A percentile compares a stretch with the other conserved stretches of the same genome.
These are phyloP conservation scores for Allium fistulosum DNA, from an alignment of 106 monocot genomes.

Conservation along the genomic window DNA sequence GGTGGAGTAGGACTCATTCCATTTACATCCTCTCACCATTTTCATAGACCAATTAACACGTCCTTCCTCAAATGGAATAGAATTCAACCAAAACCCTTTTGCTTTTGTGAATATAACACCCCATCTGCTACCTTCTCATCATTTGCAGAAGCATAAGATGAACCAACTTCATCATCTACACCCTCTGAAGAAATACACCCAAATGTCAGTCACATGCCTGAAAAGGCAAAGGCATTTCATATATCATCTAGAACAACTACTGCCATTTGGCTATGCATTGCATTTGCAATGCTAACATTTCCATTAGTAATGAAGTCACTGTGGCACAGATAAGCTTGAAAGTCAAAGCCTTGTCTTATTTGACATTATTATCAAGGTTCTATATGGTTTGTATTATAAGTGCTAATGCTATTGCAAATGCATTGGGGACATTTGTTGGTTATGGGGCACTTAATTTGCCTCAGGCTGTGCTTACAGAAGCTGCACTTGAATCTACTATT, in stretches of 20 bases:
- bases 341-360: constrained; percentile 51
- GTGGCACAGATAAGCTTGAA: constrained; percentile 28
- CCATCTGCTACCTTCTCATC: constrained; percentile 41
- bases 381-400: constrained; percentile 99
- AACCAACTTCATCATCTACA: too few relatives aligned
- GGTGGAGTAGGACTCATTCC: background rate
- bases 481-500: too few relatives aligned
- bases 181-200: too few relatives aligned
- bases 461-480: too few relatives aligned
- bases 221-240: constrained; percentile 74
- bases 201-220: too few relatives aligned
- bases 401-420: constrained; percentile 95
- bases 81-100: background rate
- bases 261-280: constrained; percentile 51
- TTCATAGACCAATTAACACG: background rate
- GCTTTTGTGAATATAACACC: background rate
- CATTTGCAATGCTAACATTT: constrained; percentile 55
- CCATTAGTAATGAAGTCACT: constrained; percentile 59
- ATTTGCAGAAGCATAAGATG: too few relatives aligned
- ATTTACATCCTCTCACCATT: background rate
- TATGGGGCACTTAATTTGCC: constrained; percentile 84
- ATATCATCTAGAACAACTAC: constrained; percentile 64
- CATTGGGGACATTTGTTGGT: constrained; percentile 98
- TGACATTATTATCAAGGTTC: constrained; percentile 80
- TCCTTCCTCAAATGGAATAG: background rate